Conservation (phyloP, 2,329 filamentous ascomycete genomes). For the Aspergillus tanneri region DNA sequence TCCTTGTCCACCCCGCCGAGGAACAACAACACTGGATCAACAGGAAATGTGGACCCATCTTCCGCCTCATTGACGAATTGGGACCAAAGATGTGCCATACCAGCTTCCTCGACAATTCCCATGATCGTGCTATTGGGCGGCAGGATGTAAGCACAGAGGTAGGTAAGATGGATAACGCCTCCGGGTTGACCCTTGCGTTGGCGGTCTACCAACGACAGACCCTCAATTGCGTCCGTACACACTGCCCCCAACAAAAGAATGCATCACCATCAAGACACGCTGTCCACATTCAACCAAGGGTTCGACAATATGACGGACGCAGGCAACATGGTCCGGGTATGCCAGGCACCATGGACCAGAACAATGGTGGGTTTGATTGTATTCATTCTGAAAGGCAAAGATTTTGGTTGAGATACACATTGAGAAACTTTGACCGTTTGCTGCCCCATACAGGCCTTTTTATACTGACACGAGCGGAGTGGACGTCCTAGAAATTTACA, state of each 20-base stretch:
- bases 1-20: neutral
- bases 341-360: constrained; percentile 24
- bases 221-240: constrained; percentile 22
- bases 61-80: neutral
- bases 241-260: constrained; percentile 29
- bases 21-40: constrained; percentile 2
- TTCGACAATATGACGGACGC: constrained; percentile 8
- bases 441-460: too few species aligned
- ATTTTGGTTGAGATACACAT: too few species aligned
- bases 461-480: too few species aligned
- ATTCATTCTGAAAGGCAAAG: neutral
- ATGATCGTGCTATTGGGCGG: constrained; percentile 5
- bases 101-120: constrained; percentile 11
- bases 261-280: constrained; percentile 23
- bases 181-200: constrained; percentile 7
- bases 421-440: too few species aligned
- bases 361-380: constrained; percentile 14
- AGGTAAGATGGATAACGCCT: constrained; percentile 23
- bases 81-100: constrained; percentile 8
- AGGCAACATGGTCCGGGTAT: constrained; percentile 17
- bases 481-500: too few species aligned
- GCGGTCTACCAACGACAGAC: constrained; percentile 13
- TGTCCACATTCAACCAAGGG: constrained; percentile 14
- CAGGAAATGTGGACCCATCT: constrained; percentile 1
- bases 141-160: constrained; percentile 23